Evolutionary conservation across 768 basidiomycete species (phyloP).

Genomic region (Pleurotus platypus): DNA sequence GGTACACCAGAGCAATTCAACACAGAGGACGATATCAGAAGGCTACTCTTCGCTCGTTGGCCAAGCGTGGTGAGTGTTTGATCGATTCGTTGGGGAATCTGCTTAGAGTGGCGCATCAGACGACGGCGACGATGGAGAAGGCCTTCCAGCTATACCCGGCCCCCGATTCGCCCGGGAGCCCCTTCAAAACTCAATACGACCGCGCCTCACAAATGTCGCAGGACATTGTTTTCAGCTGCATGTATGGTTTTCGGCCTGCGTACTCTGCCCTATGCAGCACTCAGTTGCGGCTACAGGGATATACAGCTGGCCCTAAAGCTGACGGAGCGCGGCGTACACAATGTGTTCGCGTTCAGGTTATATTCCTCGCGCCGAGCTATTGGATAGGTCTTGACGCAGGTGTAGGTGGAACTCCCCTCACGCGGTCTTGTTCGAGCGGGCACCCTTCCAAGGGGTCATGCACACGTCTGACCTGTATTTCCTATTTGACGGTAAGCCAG

Average conservation of each 20-base stretch:
- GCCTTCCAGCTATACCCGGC: constrained; percentile 34
- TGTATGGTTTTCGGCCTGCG: constrained; percentile 21
- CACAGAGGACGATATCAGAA: constrained; percentile 36
- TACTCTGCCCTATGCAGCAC: not conserved
- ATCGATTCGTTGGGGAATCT: not conserved
- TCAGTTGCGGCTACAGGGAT: constrained; percentile 25
- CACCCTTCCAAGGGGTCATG: constrained; percentile 34
- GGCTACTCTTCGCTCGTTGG: constrained; percentile 30
- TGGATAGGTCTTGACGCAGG: not conserved
- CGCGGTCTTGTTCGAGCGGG: constrained; percentile 30
- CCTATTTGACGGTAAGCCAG: constrained; percentile 34
- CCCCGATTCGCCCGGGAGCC: constrained; percentile 27
- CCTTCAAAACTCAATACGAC: constrained; percentile 36
- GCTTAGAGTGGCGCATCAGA: constrained; percentile 15
- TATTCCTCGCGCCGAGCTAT: not conserved
- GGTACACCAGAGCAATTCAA: constrained; percentile 32
- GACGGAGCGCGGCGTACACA: constrained; percentile 22
- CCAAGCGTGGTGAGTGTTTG: constrained; percentile 27
- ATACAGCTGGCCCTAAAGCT: constrained; percentile 32
- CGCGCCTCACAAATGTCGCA: constrained; percentile 37
- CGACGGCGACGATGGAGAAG: constrained; percentile 29
- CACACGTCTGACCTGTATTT: constrained; percentile 43
- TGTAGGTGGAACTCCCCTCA: constrained; percentile 41
- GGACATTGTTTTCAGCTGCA: constrained; percentile 40
- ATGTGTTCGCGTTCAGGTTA: constrained; percentile 32